A percentile compares a stretch with the other conserved stretches of the same genome.
These are phyloP conservation scores for Colletotrichum spaethianum DNA, from an alignment of 2,329 filamentous ascomycete genomes.

Conservation along the genomic window DNA sequence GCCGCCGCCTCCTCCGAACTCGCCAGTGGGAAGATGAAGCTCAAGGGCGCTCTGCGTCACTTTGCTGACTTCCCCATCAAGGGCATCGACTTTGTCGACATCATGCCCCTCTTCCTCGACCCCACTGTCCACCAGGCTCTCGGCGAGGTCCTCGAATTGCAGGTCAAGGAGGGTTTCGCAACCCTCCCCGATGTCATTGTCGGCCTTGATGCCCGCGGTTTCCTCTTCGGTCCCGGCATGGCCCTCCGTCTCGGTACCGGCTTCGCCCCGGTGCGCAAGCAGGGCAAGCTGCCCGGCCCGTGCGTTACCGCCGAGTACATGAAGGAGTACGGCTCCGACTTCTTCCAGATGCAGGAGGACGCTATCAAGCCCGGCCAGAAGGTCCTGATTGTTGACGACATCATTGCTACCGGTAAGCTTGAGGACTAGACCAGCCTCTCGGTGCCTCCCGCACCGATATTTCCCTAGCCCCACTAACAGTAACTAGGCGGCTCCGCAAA, in stretches of 20 bases:
- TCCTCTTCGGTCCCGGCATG: slow-evolving; percentile 92
- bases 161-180: slow-evolving; percentile 77
- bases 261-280: slow-evolving; percentile 95
- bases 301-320: slow-evolving; percentile 88
- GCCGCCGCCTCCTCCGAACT: slow-evolving; percentile 74
- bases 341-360: slow-evolving; percentile 95
- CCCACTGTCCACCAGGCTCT: slow-evolving; percentile 81
- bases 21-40: slow-evolving; percentile 79
- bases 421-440: slow-evolving; percentile 3
- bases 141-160: slow-evolving; percentile 87
- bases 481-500: slow-evolving; percentile 86
- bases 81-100: slow-evolving; percentile 97
- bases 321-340: slow-evolving; percentile 97
- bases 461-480: slow-evolving; percentile 24
- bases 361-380: slow-evolving; percentile 88
- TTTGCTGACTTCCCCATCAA: slow-evolving; percentile 93
- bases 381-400: slow-evolving; percentile 95
- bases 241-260: slow-evolving; percentile 85
- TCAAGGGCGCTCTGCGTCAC: slow-evolving; percentile 80
- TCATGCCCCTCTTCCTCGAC: slow-evolving; percentile 94
- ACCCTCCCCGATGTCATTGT: slow-evolving; percentile 89
- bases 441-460: slow-evolving; percentile 36
- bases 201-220: slow-evolving; percentile 93
- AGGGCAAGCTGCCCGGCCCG: slow-evolving; percentile 94
- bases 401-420: slow-evolving; percentile 93